Percentiles rank a stretch among this genome's conserved stretches.
These are phyloP conservation scores for Hypoxylon lenormandii DNA, from an alignment of 495 filamentous ascomycete genomes.

Conservation along the genomic window DNA sequence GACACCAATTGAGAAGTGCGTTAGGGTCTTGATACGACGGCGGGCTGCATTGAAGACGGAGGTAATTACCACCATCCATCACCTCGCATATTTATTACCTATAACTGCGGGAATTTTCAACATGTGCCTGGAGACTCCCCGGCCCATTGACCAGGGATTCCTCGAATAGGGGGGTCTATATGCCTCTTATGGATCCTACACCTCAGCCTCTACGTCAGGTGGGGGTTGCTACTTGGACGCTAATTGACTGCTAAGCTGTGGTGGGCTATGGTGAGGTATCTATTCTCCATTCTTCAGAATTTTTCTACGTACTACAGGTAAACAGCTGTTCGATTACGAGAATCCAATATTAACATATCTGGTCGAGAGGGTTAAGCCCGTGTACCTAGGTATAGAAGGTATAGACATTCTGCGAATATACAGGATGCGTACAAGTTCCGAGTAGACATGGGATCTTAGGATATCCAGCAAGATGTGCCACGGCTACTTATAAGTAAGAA, in stretches of 20 bases:
- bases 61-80: slow-evolving; percentile 26
- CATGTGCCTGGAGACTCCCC: slow-evolving; percentile 6
- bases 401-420: background rate
- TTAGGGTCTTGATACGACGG: slow-evolving; percentile 28
- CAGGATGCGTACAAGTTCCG: background rate
- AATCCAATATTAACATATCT: background rate
- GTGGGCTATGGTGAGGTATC: background rate
- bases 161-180: background rate
- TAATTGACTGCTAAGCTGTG: slow-evolving; percentile 26
- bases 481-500: slow-evolving; percentile 11
- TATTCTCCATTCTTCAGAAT: background rate
- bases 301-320: background rate
- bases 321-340: background rate
- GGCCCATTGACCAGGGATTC: slow-evolving; percentile 1
- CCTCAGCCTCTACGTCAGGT: slow-evolving; percentile 31
- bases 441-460: background rate
- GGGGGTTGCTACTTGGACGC: slow-evolving; percentile 13
- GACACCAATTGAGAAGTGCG: slow-evolving; percentile 1
- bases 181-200: slow-evolving; percentile 4
- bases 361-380: too few relatives aligned
- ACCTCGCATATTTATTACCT: background rate
- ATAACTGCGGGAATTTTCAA: slow-evolving; percentile 38
- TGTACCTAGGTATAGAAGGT: too few relatives aligned
- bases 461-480: background rate
- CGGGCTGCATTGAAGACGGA: slow-evolving; percentile 11